Evolutionary conservation across 1,139 yeast genomes (phyloP).

Genomic region (Hemisphaericaspora xylanilytica): DNA sequence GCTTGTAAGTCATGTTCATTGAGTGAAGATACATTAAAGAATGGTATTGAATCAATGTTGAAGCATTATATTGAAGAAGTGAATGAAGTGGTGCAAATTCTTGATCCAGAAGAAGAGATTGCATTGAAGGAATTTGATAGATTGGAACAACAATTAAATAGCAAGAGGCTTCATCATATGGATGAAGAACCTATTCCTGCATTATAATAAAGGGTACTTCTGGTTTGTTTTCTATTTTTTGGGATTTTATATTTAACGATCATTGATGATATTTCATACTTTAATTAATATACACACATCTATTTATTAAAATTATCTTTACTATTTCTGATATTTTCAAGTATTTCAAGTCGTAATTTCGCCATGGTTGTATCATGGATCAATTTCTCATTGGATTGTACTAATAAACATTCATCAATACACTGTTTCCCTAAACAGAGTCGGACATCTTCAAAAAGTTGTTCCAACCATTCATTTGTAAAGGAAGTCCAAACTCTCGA

Average conservation of each 20-base stretch:
- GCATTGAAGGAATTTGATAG: constrained; percentile 72
- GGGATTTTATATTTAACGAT: no score
- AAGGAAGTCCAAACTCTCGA: constrained; percentile 38
- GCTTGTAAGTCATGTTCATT: constrained; percentile 82
- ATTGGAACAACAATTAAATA: constrained; percentile 44
- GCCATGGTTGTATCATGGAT: constrained; percentile 21
- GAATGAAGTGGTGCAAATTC: constrained; percentile 66
- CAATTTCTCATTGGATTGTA: constrained; percentile 29
- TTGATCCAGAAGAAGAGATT: constrained; percentile 46
- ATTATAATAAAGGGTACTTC: constrained; percentile 18
- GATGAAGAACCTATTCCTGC: constrained; percentile 32
- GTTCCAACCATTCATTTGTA: constrained; percentile 27
- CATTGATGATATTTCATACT: no score
- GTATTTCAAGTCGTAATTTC: constrained; percentile 19
- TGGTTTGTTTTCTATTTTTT: no score
- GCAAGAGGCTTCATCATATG: constrained; percentile 16
- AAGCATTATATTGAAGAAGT: constrained; percentile 85
- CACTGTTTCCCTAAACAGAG: constrained; percentile 37
- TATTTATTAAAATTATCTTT: constrained; percentile 6
- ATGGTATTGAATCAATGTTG: constrained; percentile 82
- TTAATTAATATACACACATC: constrained; percentile 3
- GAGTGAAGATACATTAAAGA: constrained; percentile 72
- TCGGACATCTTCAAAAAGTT: constrained; percentile 36
- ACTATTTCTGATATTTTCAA: constrained; percentile 10
- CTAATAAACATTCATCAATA: constrained; percentile 38